phyloP scores from a whole-genome alignment of 768 basidiomycete genomes.

The Chalciporus chontae region DNA sequence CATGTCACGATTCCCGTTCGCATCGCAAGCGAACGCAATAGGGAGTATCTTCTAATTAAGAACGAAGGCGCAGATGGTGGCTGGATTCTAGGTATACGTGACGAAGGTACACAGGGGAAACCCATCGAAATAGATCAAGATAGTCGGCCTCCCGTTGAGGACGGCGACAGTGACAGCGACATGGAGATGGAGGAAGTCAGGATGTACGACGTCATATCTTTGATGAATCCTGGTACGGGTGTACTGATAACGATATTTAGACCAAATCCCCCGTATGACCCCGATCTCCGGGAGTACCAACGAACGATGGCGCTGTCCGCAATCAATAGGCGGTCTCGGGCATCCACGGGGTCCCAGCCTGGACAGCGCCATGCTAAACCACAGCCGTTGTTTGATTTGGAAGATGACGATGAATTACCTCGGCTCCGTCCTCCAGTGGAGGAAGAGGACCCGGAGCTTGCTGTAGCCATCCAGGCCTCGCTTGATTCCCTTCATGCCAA shows the following conservation, averaged over 20 bases:
- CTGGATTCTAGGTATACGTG: conserved; percentile 91
- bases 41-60: conserved; percentile 92
- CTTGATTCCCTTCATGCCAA: conserved; percentile 33
- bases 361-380: conserved; percentile 33
- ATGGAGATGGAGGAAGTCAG: conserved; percentile 80
- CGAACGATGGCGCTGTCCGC: conserved; percentile 59
- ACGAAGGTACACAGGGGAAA: conserved; percentile 78
- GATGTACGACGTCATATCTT: conserved; percentile 46
- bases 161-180: conserved; percentile 47
- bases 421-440: conserved; percentile 23
- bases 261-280: conserved; percentile 42
- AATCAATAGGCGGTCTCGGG: conserved; percentile 46
- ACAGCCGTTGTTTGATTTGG: conserved; percentile 52
- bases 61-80: conserved; percentile 85
- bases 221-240: background rate
- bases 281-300: conserved; percentile 62
- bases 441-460: conserved; percentile 55
- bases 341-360: conserved; percentile 24
- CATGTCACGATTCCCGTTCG: conserved; percentile 88
- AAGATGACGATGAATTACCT: conserved; percentile 43
- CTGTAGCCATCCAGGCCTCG: conserved; percentile 61
- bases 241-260: conserved; percentile 17
- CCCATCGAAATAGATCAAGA: conserved; percentile 85
- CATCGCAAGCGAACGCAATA: conserved; percentile 93
- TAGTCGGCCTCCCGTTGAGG: conserved; percentile 33